Conservation (phyloP, 2,329 filamentous ascomycete genomes). For the Neophaeococcomyces mojaviensis region DNA sequence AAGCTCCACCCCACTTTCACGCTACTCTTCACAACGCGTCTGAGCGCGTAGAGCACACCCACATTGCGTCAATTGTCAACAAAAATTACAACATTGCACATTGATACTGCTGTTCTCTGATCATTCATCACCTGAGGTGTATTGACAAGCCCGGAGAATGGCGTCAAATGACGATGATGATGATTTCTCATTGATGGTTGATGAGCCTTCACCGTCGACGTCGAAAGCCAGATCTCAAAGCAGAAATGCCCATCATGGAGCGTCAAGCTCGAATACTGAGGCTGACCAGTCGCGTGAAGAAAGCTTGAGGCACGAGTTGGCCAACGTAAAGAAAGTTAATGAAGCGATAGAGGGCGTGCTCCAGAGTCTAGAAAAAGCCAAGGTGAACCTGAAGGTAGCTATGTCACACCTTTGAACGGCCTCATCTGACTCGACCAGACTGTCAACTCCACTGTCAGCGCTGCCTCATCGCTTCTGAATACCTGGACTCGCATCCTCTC, state of each 20-base stretch:
- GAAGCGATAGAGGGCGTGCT: constrained; percentile 63
- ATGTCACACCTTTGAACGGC: constrained; percentile 11
- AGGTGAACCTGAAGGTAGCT: constrained; percentile 43
- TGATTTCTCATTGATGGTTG: neutral
- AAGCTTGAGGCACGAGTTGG: constrained; percentile 68
- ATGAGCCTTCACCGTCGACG: constrained; percentile 1
- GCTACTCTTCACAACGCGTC: neutral
- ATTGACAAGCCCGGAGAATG: neutral
- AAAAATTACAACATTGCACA: neutral
- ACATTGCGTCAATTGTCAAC: constrained; percentile 7
- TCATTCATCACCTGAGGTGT: neutral
- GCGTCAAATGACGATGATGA: constrained; percentile 8
- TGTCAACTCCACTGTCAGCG: constrained; percentile 75
- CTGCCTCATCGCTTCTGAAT: constrained; percentile 81
- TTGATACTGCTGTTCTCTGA: no score
- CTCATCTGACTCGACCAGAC: constrained; percentile 46
- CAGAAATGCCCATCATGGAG: neutral
- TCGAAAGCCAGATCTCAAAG: constrained; percentile 2
- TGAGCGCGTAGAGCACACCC: constrained; percentile 4
- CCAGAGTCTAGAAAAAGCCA: constrained; percentile 39
- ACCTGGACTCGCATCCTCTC: constrained; percentile 95
- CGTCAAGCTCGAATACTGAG: constrained; percentile 12
- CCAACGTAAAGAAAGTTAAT: constrained; percentile 79
- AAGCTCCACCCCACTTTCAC: neutral
- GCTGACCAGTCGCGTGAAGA: constrained; percentile 60